These are phyloP conservation scores for Metschnikowia corniflorae DNA, from an alignment of 805 yeast species.

Conservation along the genomic window DNA sequence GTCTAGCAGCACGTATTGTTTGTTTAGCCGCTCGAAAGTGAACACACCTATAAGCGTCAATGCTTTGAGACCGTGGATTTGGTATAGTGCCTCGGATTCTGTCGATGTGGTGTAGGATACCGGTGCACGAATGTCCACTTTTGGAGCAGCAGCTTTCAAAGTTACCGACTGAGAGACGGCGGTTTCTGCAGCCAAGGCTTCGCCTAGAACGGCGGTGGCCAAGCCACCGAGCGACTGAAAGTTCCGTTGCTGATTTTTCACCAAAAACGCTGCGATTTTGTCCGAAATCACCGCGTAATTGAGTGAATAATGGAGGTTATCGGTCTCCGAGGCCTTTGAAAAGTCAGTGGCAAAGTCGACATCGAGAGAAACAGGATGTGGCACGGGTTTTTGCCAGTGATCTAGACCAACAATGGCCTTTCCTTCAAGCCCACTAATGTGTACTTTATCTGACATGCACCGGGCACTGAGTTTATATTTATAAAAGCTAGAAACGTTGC, in stretches of 20 bases:
- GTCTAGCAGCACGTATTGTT: slow-evolving; percentile 64
- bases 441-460: slow-evolving; percentile 33
- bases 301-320: slow-evolving; percentile 76
- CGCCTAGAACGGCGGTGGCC: slow-evolving; percentile 44
- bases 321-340: slow-evolving; percentile 68
- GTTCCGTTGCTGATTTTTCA: slow-evolving; percentile 34
- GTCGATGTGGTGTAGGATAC: slow-evolving; percentile 11
- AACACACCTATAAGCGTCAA: slow-evolving; percentile 90
- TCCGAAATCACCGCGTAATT: slow-evolving; percentile 85
- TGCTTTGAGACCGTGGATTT: slow-evolving; percentile 51
- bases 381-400: slow-evolving; percentile 64
- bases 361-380: slow-evolving; percentile 64
- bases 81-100: slow-evolving; percentile 21
- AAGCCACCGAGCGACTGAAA: slow-evolving; percentile 42
- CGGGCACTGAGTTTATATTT: slow-evolving; percentile 4
- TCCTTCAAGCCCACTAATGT: slow-evolving; percentile 55
- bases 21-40: slow-evolving; percentile 79
- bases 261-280: slow-evolving; percentile 53
- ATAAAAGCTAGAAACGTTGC: not conserved
- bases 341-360: slow-evolving; percentile 65
- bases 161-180: slow-evolving; percentile 46
- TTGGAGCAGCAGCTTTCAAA: slow-evolving; percentile 42
- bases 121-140: slow-evolving; percentile 56
- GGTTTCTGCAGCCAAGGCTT: slow-evolving; percentile 38
- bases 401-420: slow-evolving; percentile 68